Evolutionary conservation across 2,329 filamentous ascomycete genomes (phyloP).

Genomic region (Paecilomyces dactylethromorphus): DNA sequence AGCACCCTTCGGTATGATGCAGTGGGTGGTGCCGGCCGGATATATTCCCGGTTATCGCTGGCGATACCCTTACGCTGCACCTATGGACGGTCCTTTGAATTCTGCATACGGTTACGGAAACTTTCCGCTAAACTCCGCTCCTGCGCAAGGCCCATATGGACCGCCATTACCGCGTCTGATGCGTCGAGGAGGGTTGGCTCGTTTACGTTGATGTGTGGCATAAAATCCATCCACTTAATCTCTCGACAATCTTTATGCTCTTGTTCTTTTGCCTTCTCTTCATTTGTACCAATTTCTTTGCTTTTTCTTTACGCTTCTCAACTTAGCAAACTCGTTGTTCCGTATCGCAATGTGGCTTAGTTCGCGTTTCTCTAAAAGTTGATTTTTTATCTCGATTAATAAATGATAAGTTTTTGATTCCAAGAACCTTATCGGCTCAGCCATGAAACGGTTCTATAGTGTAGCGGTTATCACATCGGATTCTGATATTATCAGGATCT

Average conservation of each 20-base stretch:
- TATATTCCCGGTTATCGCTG: background rate
- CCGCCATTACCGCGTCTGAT: background rate
- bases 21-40: background rate
- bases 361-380: background rate
- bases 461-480: background rate
- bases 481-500: background rate
- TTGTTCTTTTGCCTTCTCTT: background rate
- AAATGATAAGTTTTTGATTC: background rate
- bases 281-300: background rate
- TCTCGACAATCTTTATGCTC: background rate
- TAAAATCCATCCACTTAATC: background rate
- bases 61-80: background rate
- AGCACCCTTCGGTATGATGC: background rate
- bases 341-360: background rate
- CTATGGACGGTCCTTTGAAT: background rate
- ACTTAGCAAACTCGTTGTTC: background rate
- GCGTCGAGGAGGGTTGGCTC: background rate
- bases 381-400: background rate
- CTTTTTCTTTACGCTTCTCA: background rate
- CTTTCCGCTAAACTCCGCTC: background rate
- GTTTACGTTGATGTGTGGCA: background rate
- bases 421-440: background rate
- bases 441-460: background rate
- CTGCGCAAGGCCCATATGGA: background rate
- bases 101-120: background rate